Evolutionary conservation across 2,329 filamentous ascomycete species (phyloP), one percentile per base, ranked within the genome.

Genomic region (Alternaria solani): DNA sequence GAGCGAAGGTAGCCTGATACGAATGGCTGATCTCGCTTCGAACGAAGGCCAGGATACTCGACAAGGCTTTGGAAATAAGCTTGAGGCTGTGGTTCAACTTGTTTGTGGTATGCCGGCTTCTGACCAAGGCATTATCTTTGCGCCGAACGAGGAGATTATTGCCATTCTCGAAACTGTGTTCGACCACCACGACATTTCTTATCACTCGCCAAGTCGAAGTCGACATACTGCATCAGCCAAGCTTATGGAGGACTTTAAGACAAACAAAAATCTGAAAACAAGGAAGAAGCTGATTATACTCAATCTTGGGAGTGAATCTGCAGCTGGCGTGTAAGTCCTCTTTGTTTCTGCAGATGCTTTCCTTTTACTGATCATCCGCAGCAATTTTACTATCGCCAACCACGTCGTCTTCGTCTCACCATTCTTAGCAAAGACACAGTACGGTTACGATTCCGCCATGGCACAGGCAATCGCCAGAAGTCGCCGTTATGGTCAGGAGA

Each of bases 361-460:
- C 14, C 4, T 38, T 6, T 14, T 18, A 42, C 59, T 63, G 20
- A 63, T 36, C 28, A 11, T 51, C 9, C 16, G 25, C 34, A 87
- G 85, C 9, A 91, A 91, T 63, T 75, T 91, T 2, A 85, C 87
- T 47, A 83, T 82, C 39, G 87, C 88, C 0, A 90, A 89, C 62
- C 87, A 91, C 58, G 79, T 90, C 36, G 82, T 91, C 32, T 91
- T 91, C 71, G 73, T 89, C 3, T 82, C 84, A 0, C 88, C 88
- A 0, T 74, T 88, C 8, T 75, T 87, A 1, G 77, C 81, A 0
- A 70, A 78, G 36, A 82, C 80, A 0, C 82, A 86, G 47, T 82
- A 86, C 44, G 78, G 82, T 5, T 90, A 88, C 68, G 80, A 86
- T 0, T 80, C 85, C 0, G 81, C 83, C 0, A 89, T 89, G 84